Conservation (phyloP, 78 protist genomes). For the Dictyostelium brefeldianum region DNA sequence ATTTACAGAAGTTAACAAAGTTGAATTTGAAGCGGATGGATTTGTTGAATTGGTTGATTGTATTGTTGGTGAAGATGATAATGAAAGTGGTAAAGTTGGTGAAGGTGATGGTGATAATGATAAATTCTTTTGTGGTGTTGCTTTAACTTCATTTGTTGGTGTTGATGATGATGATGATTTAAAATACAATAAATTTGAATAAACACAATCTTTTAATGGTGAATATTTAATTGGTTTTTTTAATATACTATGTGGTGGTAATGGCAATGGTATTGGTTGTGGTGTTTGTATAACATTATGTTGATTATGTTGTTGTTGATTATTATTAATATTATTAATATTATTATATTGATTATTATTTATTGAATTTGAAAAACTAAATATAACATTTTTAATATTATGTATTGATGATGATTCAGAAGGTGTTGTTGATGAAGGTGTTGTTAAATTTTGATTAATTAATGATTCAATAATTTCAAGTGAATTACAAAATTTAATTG, state of each 20-base stretch:
- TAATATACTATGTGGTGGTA: neutral
- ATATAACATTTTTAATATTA: constrained; percentile 13
- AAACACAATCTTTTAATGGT: constrained; percentile 11
- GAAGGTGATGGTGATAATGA: neutral
- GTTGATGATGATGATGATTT: neutral
- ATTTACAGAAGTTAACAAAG: neutral
- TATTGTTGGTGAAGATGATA: neutral
- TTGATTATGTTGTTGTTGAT: too few species aligned
- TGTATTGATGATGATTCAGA: too few species aligned
- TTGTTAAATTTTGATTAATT: neutral
- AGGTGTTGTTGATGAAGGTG: neutral
- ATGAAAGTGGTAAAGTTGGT: neutral
- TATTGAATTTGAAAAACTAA: constrained; percentile 15
- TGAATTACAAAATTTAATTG: neutral
- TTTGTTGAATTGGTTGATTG: neutral
- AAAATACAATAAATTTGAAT: constrained; percentile 4
- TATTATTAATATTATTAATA: too few species aligned
- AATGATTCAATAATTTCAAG: constrained; percentile 1
- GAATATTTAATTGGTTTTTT: constrained; percentile 45
- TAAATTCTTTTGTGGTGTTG: neutral
- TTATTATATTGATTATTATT: neutral
- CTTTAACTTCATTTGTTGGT: neutral
- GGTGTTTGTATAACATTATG: too few species aligned
- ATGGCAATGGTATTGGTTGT: too few species aligned
- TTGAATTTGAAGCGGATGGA: neutral